Percentiles rank a stretch among this genome's conserved stretches.
Conservation (phyloP, 2,329 filamentous ascomycete species). For the Talaromyces sp. region DNA sequence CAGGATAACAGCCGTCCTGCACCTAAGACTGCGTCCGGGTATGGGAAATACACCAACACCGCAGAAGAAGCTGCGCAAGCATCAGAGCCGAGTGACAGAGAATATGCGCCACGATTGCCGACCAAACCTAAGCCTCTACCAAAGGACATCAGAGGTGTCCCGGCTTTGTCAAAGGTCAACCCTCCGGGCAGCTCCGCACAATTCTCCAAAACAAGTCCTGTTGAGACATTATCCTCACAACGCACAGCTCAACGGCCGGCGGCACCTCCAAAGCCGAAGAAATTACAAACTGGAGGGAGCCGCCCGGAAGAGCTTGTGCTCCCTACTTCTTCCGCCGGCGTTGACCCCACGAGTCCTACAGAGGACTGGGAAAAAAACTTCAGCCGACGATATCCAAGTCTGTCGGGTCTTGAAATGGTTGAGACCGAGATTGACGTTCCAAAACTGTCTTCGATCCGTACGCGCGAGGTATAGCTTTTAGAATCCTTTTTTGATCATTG, state of each 20-base stretch:
- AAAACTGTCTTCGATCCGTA: slow-evolving; percentile 37
- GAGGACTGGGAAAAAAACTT: slow-evolving; percentile 71
- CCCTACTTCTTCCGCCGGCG: slow-evolving; percentile 22
- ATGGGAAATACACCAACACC: slow-evolving; percentile 75
- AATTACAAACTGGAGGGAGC: slow-evolving; percentile 48
- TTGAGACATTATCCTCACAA: slow-evolving; percentile 20
- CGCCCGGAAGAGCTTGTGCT: slow-evolving; percentile 25
- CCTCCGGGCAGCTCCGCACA: neutral
- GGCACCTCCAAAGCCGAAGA: slow-evolving; percentile 59
- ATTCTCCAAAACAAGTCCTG: neutral
- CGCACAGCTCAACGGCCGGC: slow-evolving; percentile 45
- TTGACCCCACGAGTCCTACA: slow-evolving; percentile 24
- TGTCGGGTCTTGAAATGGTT: slow-evolving; percentile 84
- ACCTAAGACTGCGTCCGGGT: slow-evolving; percentile 75
- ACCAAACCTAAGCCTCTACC: slow-evolving; percentile 23
- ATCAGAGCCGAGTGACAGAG: slow-evolving; percentile 24
- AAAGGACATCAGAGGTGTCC: slow-evolving; percentile 23
- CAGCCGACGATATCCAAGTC: slow-evolving; percentile 78
- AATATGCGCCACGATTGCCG: slow-evolving; percentile 20
- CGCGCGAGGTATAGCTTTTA: slow-evolving; percentile 38
- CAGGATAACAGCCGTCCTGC: slow-evolving; percentile 66
- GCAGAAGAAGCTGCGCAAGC: slow-evolving; percentile 39
- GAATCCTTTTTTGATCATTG: neutral
- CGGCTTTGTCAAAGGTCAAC: slow-evolving; percentile 4
- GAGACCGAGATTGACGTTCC: slow-evolving; percentile 59